Base-by-base conservation (phyloP, 495 filamentous ascomycete genomes). In the Talaromyces proteolyticus region DNA sequence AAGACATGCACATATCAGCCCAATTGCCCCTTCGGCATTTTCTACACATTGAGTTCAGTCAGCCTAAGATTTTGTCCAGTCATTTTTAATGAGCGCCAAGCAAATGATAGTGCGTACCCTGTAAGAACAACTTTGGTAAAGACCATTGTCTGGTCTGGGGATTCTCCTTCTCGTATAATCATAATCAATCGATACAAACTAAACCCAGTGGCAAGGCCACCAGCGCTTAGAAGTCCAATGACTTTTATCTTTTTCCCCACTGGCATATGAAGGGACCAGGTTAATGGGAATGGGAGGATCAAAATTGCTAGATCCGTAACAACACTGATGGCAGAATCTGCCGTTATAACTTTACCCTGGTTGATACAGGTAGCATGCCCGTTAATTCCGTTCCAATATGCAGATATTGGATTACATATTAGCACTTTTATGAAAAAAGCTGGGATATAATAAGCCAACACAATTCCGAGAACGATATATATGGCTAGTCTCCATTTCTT, bases 1-100 rank as follows among this genome's bases (percentile, higher is more conserved):
- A 3, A 75, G 61, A 53, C 73, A 74, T 23, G 72, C 72, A 44
- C 72, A 74, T 47, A 76, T 72, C n/a, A 76, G 46, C 14, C 70
- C 73, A 34, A 76, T 56, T 24, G 67, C 68, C 34, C 65, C 68
- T 57, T 77, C 72, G 44, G 71, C 72, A 37, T 72, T 73, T 11
- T 72, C 75, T 19, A 14, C 1, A n/a, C 3, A 6, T 36, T 60
- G 37, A 56, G 46, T 29, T 11, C 26, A 39, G 16, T 54, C 12
- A 56, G 29, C 12, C 8, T 44, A 26, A 42, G n/a, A 12, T 23
- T 3, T 47, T 45, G 42, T 24, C 23, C 21, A 14, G 20, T n/a
- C n/a, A n/a, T n/a, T n/a, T n/a, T n/a, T n/a, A n/a, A n/a, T n/a
- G n/a, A n/a, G n/a, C n/a, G n/a, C n/a, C n/a, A n/a, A n/a, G n/a